Evolutionary conservation across 352 stramenopile genomes (phyloP), one percentile per base, ranked within the genome.

Genomic region (Albugo laibachii): DNA sequence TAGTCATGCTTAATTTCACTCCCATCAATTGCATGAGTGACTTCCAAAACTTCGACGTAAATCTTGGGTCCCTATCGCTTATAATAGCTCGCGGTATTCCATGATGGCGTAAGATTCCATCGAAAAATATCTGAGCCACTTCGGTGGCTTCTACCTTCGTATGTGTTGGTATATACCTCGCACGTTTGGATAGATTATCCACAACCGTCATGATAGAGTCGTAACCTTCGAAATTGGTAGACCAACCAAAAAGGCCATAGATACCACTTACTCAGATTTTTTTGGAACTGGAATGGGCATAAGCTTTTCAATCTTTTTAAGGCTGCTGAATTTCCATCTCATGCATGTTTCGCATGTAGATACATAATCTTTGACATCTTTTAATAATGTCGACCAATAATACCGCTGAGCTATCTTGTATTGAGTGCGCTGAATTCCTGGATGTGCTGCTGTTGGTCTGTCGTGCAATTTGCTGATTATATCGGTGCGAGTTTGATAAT

Each of bases 31-130:
- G 24, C 41, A 64, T 59, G 13, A 61, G 45, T 2, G 16, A 20
- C 2, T 3, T 2, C 57, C 54, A 64, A 27, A 64, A 64, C 11
- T 50, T 19, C 2, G 21, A 35, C 0, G 57, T 64, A 47, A 61
- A 61, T 27, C 52, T 58, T 2, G 40, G 12, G 36, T 61, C 55
- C 24, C 48, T 41, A 31, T 57, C 45, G 16, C 47, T 59, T 0
- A 63, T 37, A 35, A 63, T 54, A 4, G 18, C 36, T 14, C 36
- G 3, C 2, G 51, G 55, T 41, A 58, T 18, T n/a, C 48, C 42
- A n/a, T 59, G 37, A 20, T 56, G 36, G 14, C 49, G 34, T 6
- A 61, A 47, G n/a, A 57, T 45, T 1, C 19, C 11, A 19, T 61
- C 50, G 15, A 61, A 57, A 39, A 56, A 61, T 2, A 57, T 2